Base-by-base conservation (phyloP, 257 asterid species). In the Mentha longifolia region DNA sequence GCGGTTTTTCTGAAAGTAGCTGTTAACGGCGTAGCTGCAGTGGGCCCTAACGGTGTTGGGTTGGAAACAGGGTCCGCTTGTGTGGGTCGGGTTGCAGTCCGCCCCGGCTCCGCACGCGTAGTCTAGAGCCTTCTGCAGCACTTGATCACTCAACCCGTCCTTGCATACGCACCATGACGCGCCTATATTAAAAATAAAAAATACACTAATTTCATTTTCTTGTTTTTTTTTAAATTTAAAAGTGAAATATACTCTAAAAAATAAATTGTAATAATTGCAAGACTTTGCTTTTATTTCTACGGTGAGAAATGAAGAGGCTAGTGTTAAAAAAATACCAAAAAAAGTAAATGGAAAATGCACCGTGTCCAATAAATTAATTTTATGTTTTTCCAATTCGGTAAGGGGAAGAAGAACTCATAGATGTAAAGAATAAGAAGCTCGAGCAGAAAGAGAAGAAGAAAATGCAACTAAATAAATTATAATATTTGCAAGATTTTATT, bases 81-180 rank as follows among this genome's bases (percentile, higher is more conserved):
- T 74, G 20, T 81, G 89, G 74, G 75, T 85, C 19, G 95, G 92
- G 82, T 68, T 73, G 79, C 98, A 92, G 42, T 92, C 97, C 33
- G 92, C 98, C 35, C 98, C 97, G 7, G 86, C 78, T 69, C 98
- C 98, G 65, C 98, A 92, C 6, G 98, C 98, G 58, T 85, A 92
- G 84, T 92, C 98, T 56, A 92, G 81, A 3, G 96, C 84, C 72
- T 85, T 92, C 64, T 92, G 98, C 74, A 92, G 37, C 0, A 3
- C 67, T 17, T 77, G 43, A 0, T 88, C 95, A 62, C 76, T 63
- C 57, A 81, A 4, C 8, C 98, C 98, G 13, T 83, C 92, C 77
- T 85, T 92, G 89, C 98, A 92, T 16, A 90, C 73, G 76, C 97
- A 92, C 96, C 96, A 92, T 12, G 87, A 78, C 43, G 86, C 97